Evolutionary conservation across 495 filamentous ascomycete species (phyloP).

Genomic region (Hypoxylon fuscum): DNA sequence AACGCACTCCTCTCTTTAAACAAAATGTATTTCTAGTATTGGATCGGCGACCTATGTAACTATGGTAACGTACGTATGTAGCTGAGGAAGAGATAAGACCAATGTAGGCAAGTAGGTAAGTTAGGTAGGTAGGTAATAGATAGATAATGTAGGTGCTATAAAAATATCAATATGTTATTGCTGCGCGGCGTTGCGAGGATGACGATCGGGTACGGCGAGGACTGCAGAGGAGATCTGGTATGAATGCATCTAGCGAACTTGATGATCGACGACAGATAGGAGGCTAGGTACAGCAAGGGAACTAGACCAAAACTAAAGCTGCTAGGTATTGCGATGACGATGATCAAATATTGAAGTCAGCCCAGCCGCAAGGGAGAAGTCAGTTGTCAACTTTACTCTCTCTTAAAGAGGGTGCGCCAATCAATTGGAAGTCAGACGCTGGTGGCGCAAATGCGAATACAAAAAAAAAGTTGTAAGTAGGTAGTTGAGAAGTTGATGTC

Average conservation of each 20-base stretch:
- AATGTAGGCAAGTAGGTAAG: constrained; percentile 38
- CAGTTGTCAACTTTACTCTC: constrained; percentile 19
- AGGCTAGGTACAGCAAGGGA: not conserved
- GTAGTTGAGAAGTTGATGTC: constrained; percentile 26
- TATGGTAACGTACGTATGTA: constrained; percentile 22
- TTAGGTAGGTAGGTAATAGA: constrained; percentile 16
- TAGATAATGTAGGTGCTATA: constrained; percentile 6
- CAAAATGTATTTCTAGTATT: not conserved
- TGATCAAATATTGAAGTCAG: constrained; percentile 29
- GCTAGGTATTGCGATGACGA: constrained; percentile 14
- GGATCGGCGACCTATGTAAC: constrained; percentile 44
- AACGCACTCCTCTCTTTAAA: not conserved
- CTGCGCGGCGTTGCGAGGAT: constrained; percentile 34
- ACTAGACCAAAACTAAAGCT: constrained; percentile 5
- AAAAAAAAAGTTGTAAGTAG: constrained; percentile 23
- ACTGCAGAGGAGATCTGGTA: constrained; percentile 35
- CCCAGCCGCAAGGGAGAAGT: constrained; percentile 12
- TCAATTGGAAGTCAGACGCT: constrained; percentile 30
- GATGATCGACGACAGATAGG: constrained; percentile 19
- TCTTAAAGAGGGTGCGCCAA: constrained; percentile 27
- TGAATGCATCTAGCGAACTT: constrained; percentile 30
- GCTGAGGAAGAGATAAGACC: not conserved
- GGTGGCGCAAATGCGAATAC: constrained; percentile 33
- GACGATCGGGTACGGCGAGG: constrained; percentile 32
- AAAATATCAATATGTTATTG: constrained; percentile 27